Conservation (phyloP, 2,329 filamentous ascomycete genomes). For the Calycina herbarum region DNA sequence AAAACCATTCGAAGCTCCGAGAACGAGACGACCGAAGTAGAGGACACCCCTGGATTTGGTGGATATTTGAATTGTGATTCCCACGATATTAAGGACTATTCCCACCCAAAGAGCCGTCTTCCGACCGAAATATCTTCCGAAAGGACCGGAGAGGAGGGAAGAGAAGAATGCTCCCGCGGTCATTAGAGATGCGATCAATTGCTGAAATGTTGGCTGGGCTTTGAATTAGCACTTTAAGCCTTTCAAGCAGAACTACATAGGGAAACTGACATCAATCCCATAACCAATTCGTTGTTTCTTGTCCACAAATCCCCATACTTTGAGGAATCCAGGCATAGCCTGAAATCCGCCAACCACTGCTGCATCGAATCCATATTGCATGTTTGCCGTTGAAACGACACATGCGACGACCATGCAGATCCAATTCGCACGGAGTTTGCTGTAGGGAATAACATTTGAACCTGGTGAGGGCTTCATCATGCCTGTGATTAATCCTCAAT, state of each 20-base stretch:
- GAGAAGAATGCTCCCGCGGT: constrained; percentile 49
- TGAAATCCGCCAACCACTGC: constrained; percentile 47
- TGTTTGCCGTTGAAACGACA: constrained; percentile 12
- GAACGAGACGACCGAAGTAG: constrained; percentile 48
- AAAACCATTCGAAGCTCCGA: constrained; percentile 47
- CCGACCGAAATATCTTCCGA: constrained; percentile 40
- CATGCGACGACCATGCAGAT: constrained; percentile 13
- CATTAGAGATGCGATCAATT: constrained; percentile 51
- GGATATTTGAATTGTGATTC: constrained; percentile 46
- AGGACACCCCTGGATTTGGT: constrained; percentile 43
- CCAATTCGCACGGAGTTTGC: constrained; percentile 9
- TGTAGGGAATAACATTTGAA: constrained; percentile 9
- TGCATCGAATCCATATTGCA: constrained; percentile 54
- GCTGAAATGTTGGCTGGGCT: constrained; percentile 44
- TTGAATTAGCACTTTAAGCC: not conserved
- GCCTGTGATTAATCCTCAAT: not conserved
- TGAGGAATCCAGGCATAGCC: constrained; percentile 53
- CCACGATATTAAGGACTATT: constrained; percentile 46
- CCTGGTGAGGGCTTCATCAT: not conserved
- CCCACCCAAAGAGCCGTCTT: constrained; percentile 45
- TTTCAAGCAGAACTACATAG: not conserved
- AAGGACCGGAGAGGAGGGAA: constrained; percentile 44
- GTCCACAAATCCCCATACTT: constrained; percentile 48
- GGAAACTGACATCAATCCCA: constrained; percentile 19
- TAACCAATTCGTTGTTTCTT: constrained; percentile 21